phyloP scores from a whole-genome alignment of 1,284 basidiomycete genomes.

The Ustilago hordei region DNA sequence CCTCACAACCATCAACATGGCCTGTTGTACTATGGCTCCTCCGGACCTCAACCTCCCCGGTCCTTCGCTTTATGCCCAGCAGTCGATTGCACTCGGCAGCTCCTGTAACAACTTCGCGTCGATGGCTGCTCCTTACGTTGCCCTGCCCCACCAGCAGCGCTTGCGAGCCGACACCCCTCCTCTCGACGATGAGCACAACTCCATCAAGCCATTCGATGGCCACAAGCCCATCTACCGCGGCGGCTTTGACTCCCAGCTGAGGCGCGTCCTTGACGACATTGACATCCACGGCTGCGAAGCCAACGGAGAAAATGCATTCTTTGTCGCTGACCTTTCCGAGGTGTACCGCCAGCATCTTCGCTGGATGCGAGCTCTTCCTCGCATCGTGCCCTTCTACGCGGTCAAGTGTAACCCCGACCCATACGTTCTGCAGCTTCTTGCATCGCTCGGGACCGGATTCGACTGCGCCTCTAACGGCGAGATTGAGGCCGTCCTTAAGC shows the following conservation, averaged over 20 bases:
- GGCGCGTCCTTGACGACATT: constrained; percentile 55
- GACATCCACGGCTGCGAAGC: constrained; percentile 71
- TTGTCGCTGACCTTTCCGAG: constrained; percentile 90
- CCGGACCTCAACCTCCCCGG: constrained; percentile 25
- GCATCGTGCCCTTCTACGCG: constrained; percentile 86
- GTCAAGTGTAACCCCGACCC: constrained; percentile 99
- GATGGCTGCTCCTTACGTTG: constrained; percentile 46
- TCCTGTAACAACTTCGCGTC: constrained; percentile 16
- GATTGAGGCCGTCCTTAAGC: constrained; percentile 82
- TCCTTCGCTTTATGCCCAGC: constrained; percentile 32
- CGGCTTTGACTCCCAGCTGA: constrained; percentile 58
- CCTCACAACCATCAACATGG: constrained; percentile 15
- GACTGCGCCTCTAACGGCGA: constrained; percentile 98
- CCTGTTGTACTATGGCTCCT: constrained; percentile 27
- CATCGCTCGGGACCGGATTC: constrained; percentile 89
- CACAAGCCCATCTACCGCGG: constrained; percentile 60
- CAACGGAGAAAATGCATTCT: constrained; percentile 93
- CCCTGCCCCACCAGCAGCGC: constrained; percentile 51
- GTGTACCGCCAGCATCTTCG: constrained; percentile 87
- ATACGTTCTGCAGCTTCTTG: constrained; percentile 88
- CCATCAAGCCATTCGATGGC: constrained; percentile 49
- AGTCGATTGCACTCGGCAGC: constrained; percentile 38
- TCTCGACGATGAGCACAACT: constrained; percentile 49
- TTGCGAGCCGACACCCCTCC: constrained; percentile 48
- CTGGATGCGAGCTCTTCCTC: constrained; percentile 81